Base-by-base conservation (phyloP, 495 filamentous ascomycete genomes). In the Penicillium canariense region DNA sequence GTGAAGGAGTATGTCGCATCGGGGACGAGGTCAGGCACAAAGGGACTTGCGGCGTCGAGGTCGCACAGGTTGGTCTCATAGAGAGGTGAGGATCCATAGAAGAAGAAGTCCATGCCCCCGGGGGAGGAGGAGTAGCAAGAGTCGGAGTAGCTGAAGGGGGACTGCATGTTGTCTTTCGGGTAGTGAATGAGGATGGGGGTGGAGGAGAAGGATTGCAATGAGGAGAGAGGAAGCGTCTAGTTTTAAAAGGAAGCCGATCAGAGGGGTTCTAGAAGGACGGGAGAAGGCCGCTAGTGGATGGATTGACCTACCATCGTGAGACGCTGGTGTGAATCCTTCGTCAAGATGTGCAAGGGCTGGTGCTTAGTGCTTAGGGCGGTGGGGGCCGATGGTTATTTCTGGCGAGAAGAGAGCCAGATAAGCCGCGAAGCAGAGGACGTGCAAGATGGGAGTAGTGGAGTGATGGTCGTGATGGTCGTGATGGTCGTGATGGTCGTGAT, bases 31-130 rank as follows among this genome's bases (percentile, higher is more conserved):
- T 68, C 65, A 31, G 51, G 35, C 18, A 60, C 23, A 45, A 65
- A 65, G 20, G 64, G 54, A 32, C 44, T 55, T 10, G 45, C 27
- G 8, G 58, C 6, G 22, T 67, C 64, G 22, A 67, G 27, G 42
- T 68, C 62, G 50, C 49, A 60, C 25, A 56, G 23, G 23, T 47
- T 40, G 36, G 28, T 17, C n/a, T 67, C 65, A 36, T 65, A 67
- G 51, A 65, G 49, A 12, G 58, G 59, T 20, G 48, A 28, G 8
- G 56, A 32, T 2, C 56, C 62, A 42, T 63, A 63, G 59, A 65
- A 68, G 57, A 60, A 68, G 46, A 63, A 66, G 25, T 70, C 65
- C 57, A 67, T 64, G 12, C 55, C 68, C 30, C 58, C 59, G 2
- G 62, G 58, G 5, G 67, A 64, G 36, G 67, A 64, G 14, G 60